A percentile compares a stretch with the other conserved stretches of the same genome.
Conservation (phyloP, 306 rosid genomes). For the Castanea sativa region DNA sequence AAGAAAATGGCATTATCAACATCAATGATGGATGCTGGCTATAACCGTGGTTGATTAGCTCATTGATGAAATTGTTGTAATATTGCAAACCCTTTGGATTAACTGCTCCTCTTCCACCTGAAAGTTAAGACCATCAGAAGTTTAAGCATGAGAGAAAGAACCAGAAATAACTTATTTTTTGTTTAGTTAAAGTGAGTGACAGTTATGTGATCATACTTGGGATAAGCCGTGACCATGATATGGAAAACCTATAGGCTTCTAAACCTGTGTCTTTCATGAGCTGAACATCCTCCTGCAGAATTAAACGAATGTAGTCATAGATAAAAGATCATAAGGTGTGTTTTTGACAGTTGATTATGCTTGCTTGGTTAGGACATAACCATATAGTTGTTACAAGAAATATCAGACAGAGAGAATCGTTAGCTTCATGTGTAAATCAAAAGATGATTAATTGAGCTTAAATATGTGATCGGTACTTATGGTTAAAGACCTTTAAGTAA, state of each 20-base stretch:
- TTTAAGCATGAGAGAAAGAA: background rate
- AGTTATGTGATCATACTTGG: constrained; percentile 13
- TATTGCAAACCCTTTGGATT: constrained; percentile 66
- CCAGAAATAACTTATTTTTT: background rate
- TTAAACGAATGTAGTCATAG: background rate
- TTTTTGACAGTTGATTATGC: background rate
- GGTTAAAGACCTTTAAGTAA: no score
- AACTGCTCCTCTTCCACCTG: constrained; percentile 69
- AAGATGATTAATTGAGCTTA: no score
- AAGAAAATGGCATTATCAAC: background rate
- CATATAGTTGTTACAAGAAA: background rate
- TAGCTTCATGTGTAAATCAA: background rate
- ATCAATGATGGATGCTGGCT: background rate
- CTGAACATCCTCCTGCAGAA: constrained; percentile 14
- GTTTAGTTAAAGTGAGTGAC: background rate
- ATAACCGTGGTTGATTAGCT: constrained; percentile 51
- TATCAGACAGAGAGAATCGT: background rate
- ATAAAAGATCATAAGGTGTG: background rate
- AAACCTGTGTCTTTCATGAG: constrained; percentile 3
- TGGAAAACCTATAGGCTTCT: constrained; percentile 19
- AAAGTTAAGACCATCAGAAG: background rate
- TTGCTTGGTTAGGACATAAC: background rate
- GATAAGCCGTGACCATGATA: constrained; percentile 16
- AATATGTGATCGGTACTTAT: no score
- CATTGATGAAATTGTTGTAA: constrained; percentile 68